Evolutionary conservation across 1,139 yeast genomes (phyloP), one percentile per base, ranked within the genome.

Genomic region (Kodamaea ohmeri): DNA sequence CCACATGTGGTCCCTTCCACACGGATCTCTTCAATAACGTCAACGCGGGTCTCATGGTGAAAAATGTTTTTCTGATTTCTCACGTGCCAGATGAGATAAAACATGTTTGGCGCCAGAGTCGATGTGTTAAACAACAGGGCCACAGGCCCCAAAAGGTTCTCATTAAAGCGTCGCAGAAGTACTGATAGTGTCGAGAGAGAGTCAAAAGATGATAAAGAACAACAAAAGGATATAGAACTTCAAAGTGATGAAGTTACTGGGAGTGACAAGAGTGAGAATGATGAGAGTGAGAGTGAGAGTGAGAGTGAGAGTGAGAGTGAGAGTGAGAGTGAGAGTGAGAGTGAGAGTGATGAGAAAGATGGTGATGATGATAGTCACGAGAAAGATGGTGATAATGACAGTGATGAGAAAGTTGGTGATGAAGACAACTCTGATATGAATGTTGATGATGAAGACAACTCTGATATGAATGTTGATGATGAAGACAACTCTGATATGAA

Each of bases 1-100:
- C 97, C 45, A 92, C 83, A 56, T 83, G 84, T 6, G 98, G 98
- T 18, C 97, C 96, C 58, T 86, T 86, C 95, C 95, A 86, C 9
- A 83, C 87, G 1, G 95, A 82, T 53, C 95, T 77, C 47, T 52
- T 56, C 45, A 84, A 65, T 36, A 78, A 61, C 35, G 65, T 58
- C 42, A 78, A 54, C 22, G 83, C 60, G 35, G 84, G 73, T 62
- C 78, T 75, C 94, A 84, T 84, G 45, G 46, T 47, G 30, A n/a
- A 12, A 14, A 30, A 13, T 12, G 11, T 13, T 25, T 16, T n/a
- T 30, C 24, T 19, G 12, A n/a, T 29, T 30, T 30, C 20, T 19
- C 25, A 19, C 25, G 25, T 25, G 29, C 9, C 12, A 21, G 16
- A 25, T 18, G 4, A 34, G 18, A 13, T 22, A 31, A 17, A 26